These are phyloP conservation scores for Pestalotiopsis sp. DNA, from an alignment of 2,329 filamentous ascomycete genomes.

Conservation along the genomic window DNA sequence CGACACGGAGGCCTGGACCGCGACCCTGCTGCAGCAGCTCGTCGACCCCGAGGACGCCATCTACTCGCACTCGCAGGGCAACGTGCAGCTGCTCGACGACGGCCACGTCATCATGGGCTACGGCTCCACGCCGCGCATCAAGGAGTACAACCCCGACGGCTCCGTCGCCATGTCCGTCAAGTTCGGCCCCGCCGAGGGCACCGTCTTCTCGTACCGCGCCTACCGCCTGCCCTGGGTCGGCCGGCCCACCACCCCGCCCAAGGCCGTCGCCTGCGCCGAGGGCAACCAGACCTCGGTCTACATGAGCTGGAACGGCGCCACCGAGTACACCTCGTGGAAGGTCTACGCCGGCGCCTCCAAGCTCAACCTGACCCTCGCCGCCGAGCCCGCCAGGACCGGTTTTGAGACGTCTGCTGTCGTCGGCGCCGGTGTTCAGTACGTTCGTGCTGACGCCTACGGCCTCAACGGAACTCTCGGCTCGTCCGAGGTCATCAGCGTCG, in stretches of 20 bases:
- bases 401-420: constrained; percentile 22
- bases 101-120: constrained; percentile 36
- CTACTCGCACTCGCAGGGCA: constrained; percentile 24
- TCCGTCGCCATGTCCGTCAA: constrained; percentile 34
- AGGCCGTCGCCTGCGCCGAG: constrained; percentile 21
- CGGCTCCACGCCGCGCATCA: constrained; percentile 37
- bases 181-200: constrained; percentile 28
- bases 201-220: constrained; percentile 35
- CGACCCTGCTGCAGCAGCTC: constrained; percentile 27
- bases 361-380: constrained; percentile 15
- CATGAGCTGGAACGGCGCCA: constrained; percentile 42
- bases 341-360: constrained; percentile 26
- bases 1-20: constrained; percentile 29
- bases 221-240: constrained; percentile 37
- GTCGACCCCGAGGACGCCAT: constrained; percentile 21
- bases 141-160: constrained; percentile 36
- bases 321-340: constrained; percentile 38
- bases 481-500: constrained; percentile 82
- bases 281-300: constrained; percentile 26
- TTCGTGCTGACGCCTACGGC: constrained; percentile 19
- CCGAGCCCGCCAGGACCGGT: constrained; percentile 17
- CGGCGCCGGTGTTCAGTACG: constrained; percentile 8
- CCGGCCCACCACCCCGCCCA: constrained; percentile 21
- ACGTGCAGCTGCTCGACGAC: constrained; percentile 22
- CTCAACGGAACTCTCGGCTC: constrained; percentile 63